Conservation (phyloP, 2,329 filamentous ascomycete species). For the Davidsoniella virescens region DNA sequence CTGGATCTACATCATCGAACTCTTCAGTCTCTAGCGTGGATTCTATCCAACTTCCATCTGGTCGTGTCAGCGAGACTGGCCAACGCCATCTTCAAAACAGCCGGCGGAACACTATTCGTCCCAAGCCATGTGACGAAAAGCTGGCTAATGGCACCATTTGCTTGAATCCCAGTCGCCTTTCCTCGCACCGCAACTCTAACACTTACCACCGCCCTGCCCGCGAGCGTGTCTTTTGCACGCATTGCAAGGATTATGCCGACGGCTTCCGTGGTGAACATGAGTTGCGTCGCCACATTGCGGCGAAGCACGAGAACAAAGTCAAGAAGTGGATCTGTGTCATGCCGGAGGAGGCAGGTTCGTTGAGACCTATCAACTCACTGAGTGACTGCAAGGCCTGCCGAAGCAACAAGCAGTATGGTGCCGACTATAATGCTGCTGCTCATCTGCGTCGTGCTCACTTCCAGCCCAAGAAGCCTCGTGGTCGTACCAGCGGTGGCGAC, state of each 20-base stretch:
- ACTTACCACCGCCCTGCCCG: conserved; percentile 4
- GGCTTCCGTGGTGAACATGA: conserved; percentile 83
- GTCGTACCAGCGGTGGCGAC: conserved; percentile 16
- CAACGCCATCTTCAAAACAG: conserved; percentile 28
- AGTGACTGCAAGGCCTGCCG: conserved; percentile 71
- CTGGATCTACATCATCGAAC: neutral
- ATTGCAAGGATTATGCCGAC: conserved; percentile 55
- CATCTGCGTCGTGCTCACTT: conserved; percentile 83
- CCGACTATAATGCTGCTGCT: conserved; percentile 88
- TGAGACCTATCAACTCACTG: conserved; percentile 33
- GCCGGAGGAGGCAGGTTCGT: conserved; percentile 20
- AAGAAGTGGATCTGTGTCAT: conserved; percentile 45
- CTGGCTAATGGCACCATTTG: neutral
- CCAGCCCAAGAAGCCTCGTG: conserved; percentile 41
- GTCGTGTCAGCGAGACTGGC: neutral
- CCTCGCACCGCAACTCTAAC: neutral
- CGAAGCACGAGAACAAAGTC: conserved; percentile 43
- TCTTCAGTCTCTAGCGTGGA: neutral
- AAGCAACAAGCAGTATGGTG: conserved; percentile 63
- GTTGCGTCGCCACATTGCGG: conserved; percentile 47
- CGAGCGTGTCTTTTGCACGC: conserved; percentile 41
- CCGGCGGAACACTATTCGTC: conserved; percentile 24
- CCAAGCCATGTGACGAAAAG: conserved; percentile 23
- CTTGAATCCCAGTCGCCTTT: neutral
- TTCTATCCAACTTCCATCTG: neutral